These are phyloP conservation scores for Cerioporus squamosus DNA, from an alignment of 1,284 basidiomycete species.

Conservation along the genomic window DNA sequence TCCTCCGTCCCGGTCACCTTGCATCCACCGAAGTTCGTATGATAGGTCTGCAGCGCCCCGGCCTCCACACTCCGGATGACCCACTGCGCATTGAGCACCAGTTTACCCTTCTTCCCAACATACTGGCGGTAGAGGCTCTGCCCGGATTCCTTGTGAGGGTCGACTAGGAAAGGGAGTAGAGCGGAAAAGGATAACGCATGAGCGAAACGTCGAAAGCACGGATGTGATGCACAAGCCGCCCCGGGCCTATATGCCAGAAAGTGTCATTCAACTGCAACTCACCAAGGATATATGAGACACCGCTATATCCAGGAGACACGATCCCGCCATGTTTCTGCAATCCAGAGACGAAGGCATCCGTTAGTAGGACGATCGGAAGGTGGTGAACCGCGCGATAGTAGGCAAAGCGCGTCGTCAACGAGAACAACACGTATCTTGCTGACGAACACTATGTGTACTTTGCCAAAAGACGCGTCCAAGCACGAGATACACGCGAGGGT, in stretches of 20 bases:
- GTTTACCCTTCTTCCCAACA: constrained; percentile 74
- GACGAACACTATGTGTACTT: background rate
- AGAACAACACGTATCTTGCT: background rate
- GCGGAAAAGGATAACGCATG: background rate
- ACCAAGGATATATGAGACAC: constrained; percentile 79
- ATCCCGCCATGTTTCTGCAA: constrained; percentile 74
- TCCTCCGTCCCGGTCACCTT: constrained; percentile 76
- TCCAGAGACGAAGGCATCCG: background rate
- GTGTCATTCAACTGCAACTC: constrained; percentile 28
- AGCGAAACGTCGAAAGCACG: background rate
- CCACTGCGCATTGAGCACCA: constrained; percentile 74
- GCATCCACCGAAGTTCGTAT: constrained; percentile 75
- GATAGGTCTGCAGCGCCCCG: constrained; percentile 70
- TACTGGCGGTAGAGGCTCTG: constrained; percentile 80
- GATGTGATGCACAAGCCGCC: too few species aligned
- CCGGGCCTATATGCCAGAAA: constrained; percentile 2
- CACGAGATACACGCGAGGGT: background rate
- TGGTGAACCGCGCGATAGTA: too few species aligned
- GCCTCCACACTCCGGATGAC: constrained; percentile 72
- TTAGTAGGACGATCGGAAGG: background rate
- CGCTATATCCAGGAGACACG: constrained; percentile 73
- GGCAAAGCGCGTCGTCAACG: background rate
- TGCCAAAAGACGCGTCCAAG: constrained; percentile 19
- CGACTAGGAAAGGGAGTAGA: constrained; percentile 48
- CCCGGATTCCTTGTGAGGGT: constrained; percentile 77